A percentile compares a stretch with the other conserved stretches of the same genome.
These are phyloP conservation scores for Conticribra guillardii DNA, from an alignment of 108 stramenopile genomes.

Conservation along the genomic window DNA sequence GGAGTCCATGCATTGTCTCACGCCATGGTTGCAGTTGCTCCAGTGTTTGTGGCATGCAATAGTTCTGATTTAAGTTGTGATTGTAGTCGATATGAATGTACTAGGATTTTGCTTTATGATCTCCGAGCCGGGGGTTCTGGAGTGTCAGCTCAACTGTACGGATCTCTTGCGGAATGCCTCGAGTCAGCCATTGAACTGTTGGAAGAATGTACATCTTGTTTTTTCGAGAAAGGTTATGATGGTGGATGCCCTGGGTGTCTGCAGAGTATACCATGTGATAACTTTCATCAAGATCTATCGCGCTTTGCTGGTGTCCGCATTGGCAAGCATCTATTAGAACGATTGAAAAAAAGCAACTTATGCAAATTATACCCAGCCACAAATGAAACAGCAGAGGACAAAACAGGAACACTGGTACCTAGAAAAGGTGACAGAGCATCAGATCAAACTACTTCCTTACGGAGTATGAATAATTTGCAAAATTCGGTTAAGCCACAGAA, in stretches of 20 bases:
- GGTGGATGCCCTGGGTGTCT: conserved; percentile 88
- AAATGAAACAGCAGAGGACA: too few species aligned
- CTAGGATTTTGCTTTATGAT: conserved; percentile 74
- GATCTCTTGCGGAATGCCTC: conserved; percentile 52
- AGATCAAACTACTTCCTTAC: background rate
- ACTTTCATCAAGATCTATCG: conserved; percentile 69
- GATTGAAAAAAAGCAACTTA: conserved; percentile 55
- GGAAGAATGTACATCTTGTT: conserved; percentile 65
- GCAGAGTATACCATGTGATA: conserved; percentile 74
- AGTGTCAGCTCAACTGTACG: conserved; percentile 65
- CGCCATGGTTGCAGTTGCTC: conserved; percentile 89
- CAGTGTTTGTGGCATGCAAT: conserved; percentile 88
- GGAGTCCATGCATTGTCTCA: conserved; percentile 95
- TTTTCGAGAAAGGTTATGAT: conserved; percentile 51
- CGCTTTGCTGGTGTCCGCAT: conserved; percentile 55
- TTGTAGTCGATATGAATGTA: conserved; percentile 61
- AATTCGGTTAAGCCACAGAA: conserved; percentile 23
- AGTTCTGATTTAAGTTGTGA: conserved; percentile 80
- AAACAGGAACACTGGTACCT: too few species aligned
- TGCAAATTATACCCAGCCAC: too few species aligned
- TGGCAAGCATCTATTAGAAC: conserved; percentile 59
- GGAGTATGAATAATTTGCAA: conserved; percentile 2
- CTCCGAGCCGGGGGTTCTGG: conserved; percentile 80
- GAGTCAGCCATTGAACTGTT: conserved; percentile 73
- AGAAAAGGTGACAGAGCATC: too few species aligned